Conservation (phyloP, 2,329 filamentous ascomycete genomes). For the Cordyceps farinosa region DNA sequence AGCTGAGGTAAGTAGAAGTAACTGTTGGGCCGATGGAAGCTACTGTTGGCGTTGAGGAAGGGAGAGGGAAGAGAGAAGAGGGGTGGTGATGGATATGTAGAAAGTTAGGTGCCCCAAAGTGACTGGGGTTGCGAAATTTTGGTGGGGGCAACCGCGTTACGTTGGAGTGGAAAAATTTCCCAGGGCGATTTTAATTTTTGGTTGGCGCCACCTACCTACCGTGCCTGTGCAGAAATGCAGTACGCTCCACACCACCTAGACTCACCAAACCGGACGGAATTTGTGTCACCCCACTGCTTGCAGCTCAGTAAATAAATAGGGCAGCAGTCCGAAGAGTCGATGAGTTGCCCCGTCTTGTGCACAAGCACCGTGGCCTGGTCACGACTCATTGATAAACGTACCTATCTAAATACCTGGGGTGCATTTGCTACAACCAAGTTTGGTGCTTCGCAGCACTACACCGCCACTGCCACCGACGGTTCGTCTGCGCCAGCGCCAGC, state of each 20-base stretch:
- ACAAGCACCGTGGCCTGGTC: too few species aligned
- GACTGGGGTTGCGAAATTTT: conserved; percentile 35
- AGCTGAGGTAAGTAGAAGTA: conserved; percentile 28
- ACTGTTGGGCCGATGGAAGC: conserved; percentile 12
- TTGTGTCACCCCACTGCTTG: too few species aligned
- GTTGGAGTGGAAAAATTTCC: conserved; percentile 32
- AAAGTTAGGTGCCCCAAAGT: conserved; percentile 32
- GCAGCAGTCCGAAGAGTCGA: neutral
- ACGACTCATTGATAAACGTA: neutral
- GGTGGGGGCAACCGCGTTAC: conserved; percentile 33
- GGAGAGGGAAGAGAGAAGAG: conserved; percentile 23
- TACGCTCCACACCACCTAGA: too few species aligned
- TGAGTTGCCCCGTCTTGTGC: neutral
- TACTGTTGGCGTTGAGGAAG: conserved; percentile 23
- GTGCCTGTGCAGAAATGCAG: too few species aligned
- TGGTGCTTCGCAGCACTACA: too few species aligned
- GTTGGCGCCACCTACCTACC: neutral
- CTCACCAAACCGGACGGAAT: too few species aligned
- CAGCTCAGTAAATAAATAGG: too few species aligned
- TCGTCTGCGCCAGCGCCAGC: too few species aligned
- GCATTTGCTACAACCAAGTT: too few species aligned
- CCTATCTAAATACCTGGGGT: neutral
- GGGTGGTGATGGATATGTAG: conserved; percentile 30
- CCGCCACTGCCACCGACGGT: too few species aligned
- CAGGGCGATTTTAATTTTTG: conserved; percentile 25